Base-by-base conservation (phyloP, 2,329 filamentous ascomycete genomes). In the Pseudogymnoascus sp. region DNA sequence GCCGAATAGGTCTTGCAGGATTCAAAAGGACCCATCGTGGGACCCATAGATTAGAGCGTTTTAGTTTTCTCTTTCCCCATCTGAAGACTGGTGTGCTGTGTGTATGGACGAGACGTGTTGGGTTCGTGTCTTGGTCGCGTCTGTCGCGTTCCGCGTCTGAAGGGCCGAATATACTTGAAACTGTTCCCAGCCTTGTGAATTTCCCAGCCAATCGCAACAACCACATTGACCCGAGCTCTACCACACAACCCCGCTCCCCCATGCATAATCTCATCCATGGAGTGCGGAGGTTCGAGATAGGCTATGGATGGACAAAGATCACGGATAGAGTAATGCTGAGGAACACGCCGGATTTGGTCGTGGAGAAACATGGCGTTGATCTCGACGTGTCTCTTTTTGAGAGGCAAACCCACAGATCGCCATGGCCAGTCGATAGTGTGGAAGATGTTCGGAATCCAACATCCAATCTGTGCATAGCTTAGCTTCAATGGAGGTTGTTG, bases 61-160 rank as follows among this genome's bases (percentile, higher is more conserved):
- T 54, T 54, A 12, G 47, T 32, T 54, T 54, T 54, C 28, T 4
- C 47, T 54, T 54, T 54, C 47, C 47, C 34, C 34, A 37, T 37
- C 34, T 37, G 34, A 37, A 37, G 34, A n/a, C n/a, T 37, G 47
- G 25, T 32, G 22, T 54, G n/a, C 18, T 25, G 9, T 47, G 41
- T 25, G 47, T 54, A 16, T 54, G 25, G 47, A 32, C 28, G 47
- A 54, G 47, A 54, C 47, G 47, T 54, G 47, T 54, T 54, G 16
- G 28, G 47, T 54, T 54, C 47, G 47, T 54, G 47, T 54, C 47
- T 54, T 54, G 47, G 47, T 54, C 47, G 47, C 47, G 47, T 54
- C 47, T 54, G 47, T 54, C 47, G 47, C 47, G 47, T 54, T 54
- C 47, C 47, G 47, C 47, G 47, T 54, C 47, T 54, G 47, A 54